phyloP scores from a whole-genome alignment of 352 stramenopile species.

The Stephanocyclus meneghinianus region DNA sequence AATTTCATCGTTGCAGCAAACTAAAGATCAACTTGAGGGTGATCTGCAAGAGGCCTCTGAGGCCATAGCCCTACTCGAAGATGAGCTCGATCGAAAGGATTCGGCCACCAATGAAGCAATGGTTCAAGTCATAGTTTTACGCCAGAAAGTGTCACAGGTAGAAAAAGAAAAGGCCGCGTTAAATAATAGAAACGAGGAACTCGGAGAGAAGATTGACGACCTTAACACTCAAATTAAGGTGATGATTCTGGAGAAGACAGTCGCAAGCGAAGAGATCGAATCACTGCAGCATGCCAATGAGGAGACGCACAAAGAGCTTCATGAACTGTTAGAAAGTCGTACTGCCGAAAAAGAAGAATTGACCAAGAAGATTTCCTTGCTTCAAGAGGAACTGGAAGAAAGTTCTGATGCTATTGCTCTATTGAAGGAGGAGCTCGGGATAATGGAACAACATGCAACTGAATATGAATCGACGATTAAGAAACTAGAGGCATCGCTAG shows the following conservation, averaged over 20 bases:
- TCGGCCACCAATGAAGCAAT: constrained; percentile 17
- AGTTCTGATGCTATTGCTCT: constrained; percentile 41
- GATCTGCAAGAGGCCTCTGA: constrained; percentile 30
- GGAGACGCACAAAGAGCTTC: constrained; percentile 5
- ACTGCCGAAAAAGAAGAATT: constrained; percentile 4
- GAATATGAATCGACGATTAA: constrained; percentile 21
- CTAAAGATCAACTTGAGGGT: constrained; percentile 25
- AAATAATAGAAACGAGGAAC: constrained; percentile 9
- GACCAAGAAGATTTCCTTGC: not conserved
- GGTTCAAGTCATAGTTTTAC: constrained; percentile 15
- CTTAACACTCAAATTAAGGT: constrained; percentile 40
- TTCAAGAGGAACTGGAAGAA: constrained; percentile 45
- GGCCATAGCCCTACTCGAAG: constrained; percentile 37
- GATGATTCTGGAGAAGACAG: constrained; percentile 35
- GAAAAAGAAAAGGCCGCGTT: constrained; percentile 23
- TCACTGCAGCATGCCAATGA: constrained; percentile 3
- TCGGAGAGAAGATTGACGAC: constrained; percentile 20
- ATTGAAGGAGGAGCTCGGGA: constrained; percentile 37
- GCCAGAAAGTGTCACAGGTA: constrained; percentile 22
- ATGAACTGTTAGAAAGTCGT: constrained; percentile 3
- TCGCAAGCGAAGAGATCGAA: constrained; percentile 39
- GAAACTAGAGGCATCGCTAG: constrained; percentile 20
- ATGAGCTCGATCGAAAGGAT: constrained; percentile 46
- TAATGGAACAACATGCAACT: constrained; percentile 28
- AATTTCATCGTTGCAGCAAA: constrained; percentile 30